Evolutionary conservation across 345 rosid genomes (phyloP).

Genomic region (Brassica incana): DNA sequence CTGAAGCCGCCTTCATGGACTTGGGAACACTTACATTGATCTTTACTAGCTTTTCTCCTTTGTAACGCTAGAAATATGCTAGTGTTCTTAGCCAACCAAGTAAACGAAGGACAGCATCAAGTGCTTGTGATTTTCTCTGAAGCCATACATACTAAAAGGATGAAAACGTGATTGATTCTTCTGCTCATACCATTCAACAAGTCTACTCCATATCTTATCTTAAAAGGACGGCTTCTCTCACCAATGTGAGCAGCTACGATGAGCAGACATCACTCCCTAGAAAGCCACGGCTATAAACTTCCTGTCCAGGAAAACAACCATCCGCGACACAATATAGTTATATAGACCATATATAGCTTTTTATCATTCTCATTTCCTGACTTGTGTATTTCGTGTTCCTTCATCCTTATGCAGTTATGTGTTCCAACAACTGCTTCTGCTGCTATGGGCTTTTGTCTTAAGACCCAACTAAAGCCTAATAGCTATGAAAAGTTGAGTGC

Average conservation of each 20-base stretch:
- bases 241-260: too few species aligned
- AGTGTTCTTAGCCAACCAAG: constrained; percentile 81
- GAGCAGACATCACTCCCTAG: too few species aligned
- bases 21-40: not conserved
- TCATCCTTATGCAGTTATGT: too few species aligned
- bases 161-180: not conserved
- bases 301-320: too few species aligned
- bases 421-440: too few species aligned
- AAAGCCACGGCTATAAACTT: too few species aligned
- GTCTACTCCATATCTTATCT: not conserved
- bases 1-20: not conserved
- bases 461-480: not conserved
- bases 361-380: too few species aligned
- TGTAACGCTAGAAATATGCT: constrained; percentile 44
- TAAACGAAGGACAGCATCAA: constrained; percentile 70
- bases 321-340: too few species aligned
- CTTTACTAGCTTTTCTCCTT: not conserved
- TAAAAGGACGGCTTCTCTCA: not conserved
- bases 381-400: too few species aligned
- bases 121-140: constrained; percentile 67
- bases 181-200: not conserved
- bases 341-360: too few species aligned
- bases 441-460: not conserved
- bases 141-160: constrained; percentile 46
- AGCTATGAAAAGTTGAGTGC: constrained; percentile 19